A percentile compares a stretch with the other conserved stretches of the same genome.
Conservation (phyloP, 495 filamentous ascomycete genomes). For the Aspergillus sclerotioniger region DNA sequence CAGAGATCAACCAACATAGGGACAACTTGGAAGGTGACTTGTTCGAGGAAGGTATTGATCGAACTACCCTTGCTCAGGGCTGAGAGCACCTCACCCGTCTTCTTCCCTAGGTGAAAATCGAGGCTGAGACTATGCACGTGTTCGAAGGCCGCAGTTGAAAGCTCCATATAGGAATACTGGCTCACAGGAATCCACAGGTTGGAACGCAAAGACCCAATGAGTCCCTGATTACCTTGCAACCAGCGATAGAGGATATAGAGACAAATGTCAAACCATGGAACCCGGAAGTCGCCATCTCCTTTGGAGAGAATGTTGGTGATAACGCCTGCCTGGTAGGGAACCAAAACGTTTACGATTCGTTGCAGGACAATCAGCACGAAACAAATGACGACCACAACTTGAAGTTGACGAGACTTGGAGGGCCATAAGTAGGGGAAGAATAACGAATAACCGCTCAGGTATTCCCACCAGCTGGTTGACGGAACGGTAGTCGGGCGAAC, state of each 20-base stretch:
- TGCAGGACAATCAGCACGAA: constrained; percentile 73
- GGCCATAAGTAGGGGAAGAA: constrained; percentile 97
- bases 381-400: constrained; percentile 75
- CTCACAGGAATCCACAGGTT: constrained; percentile 92
- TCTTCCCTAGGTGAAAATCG: constrained; percentile 95
- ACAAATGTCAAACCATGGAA: constrained; percentile 71
- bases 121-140: constrained; percentile 93
- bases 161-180: constrained; percentile 92
- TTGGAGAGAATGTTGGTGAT: constrained; percentile 68
- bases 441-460: constrained; percentile 78
- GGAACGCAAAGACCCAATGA: constrained; percentile 77
- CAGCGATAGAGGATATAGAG: constrained; percentile 79
- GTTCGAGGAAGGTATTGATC: constrained; percentile 95
- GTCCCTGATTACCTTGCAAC: constrained; percentile 82
- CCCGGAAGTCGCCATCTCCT: constrained; percentile 39
- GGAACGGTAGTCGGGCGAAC: constrained; percentile 63
- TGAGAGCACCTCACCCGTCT: constrained; percentile 92
- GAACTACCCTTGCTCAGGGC: constrained; percentile 93
- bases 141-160: constrained; percentile 93
- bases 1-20: constrained; percentile 91
- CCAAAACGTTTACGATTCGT: constrained; percentile 75
- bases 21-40: constrained; percentile 90
- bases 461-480: constrained; percentile 83
- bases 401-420: constrained; percentile 65
- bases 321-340: constrained; percentile 70